These are phyloP conservation scores for Gossypium thurberi DNA, from an alignment of 345 rosid genomes.

Conservation along the genomic window DNA sequence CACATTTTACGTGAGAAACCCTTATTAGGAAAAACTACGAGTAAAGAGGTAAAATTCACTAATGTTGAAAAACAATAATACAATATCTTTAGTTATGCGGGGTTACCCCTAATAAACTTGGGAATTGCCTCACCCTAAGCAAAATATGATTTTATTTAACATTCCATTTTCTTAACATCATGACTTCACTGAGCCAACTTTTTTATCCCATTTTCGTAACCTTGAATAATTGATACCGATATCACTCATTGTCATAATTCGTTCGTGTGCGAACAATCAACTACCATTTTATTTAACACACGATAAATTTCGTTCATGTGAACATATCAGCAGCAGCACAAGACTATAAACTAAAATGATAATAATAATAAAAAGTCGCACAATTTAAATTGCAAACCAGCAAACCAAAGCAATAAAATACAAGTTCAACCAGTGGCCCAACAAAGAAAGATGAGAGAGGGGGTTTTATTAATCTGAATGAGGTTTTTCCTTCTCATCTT, in stretches of 20 bases:
- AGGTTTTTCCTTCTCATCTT: neutral
- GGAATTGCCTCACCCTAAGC: no score
- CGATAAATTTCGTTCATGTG: neutral
- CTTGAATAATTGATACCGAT: no score
- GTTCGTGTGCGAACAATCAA: neutral
- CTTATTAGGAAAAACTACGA: no score
- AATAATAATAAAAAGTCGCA: neutral
- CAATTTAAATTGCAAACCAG: neutral
- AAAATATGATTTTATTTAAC: no score
- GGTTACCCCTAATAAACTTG: no score
- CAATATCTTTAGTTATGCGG: accelerated
- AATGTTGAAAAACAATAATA: no score
- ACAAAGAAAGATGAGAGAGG: neutral
- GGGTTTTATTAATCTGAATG: neutral
- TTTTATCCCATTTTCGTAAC: no score
- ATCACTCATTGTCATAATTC: no score
- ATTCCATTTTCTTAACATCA: no score
- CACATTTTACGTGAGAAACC: accelerated
- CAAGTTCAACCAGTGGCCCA: neutral
- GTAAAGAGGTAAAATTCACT: no score
- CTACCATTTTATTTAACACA: neutral
- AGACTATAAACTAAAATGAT: neutral
- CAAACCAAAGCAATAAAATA: neutral
- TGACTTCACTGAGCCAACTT: no score
- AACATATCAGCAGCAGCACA: neutral